Percentiles rank a stretch among this genome's conserved stretches.
phyloP scores from a whole-genome alignment of 2,329 filamentous ascomycete genomes.

The Arthrobotrys sinensis region DNA sequence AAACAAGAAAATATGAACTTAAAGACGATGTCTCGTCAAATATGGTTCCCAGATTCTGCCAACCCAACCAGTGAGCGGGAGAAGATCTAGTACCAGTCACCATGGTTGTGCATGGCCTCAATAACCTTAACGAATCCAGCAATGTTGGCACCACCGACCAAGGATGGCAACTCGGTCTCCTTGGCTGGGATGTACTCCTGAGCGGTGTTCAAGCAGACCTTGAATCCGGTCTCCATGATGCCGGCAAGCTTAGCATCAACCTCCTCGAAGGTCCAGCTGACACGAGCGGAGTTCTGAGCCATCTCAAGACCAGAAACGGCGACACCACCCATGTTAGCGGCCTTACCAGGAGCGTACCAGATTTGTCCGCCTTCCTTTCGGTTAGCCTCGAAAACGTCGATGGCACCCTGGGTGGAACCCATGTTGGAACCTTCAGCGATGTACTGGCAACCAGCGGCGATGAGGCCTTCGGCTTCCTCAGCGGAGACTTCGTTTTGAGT shows the following conservation, averaged over 20 bases:
- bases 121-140: slow-evolving; percentile 98
- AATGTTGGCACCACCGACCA: slow-evolving; percentile 96
- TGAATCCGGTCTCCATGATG: slow-evolving; percentile 96
- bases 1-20: neutral
- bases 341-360: slow-evolving; percentile 98
- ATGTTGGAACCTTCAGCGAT: slow-evolving; percentile 99
- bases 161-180: slow-evolving; percentile 87
- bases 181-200: slow-evolving; percentile 85
- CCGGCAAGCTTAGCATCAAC: slow-evolving; percentile 90
- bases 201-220: slow-evolving; percentile 88
- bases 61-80: slow-evolving; percentile 26
- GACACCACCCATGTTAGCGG: slow-evolving; percentile 96
- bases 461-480: slow-evolving; percentile 87
- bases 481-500: slow-evolving; percentile 98
- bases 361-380: slow-evolving; percentile 77
- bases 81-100: slow-evolving; percentile 81
- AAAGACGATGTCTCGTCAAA: slow-evolving; percentile 1
- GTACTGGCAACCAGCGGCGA: slow-evolving; percentile 82
- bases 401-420: slow-evolving; percentile 96
- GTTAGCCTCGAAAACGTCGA: slow-evolving; percentile 88
- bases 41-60: slow-evolving; percentile 2
- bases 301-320: slow-evolving; percentile 98
- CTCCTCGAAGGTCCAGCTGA: slow-evolving; percentile 89
- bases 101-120: slow-evolving; percentile 93
- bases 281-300: slow-evolving; percentile 94